A percentile compares a stretch with the other conserved stretches of the same genome.
Conservation (phyloP, 495 filamentous ascomycete species). For the Trichoderma reesei region DNA sequence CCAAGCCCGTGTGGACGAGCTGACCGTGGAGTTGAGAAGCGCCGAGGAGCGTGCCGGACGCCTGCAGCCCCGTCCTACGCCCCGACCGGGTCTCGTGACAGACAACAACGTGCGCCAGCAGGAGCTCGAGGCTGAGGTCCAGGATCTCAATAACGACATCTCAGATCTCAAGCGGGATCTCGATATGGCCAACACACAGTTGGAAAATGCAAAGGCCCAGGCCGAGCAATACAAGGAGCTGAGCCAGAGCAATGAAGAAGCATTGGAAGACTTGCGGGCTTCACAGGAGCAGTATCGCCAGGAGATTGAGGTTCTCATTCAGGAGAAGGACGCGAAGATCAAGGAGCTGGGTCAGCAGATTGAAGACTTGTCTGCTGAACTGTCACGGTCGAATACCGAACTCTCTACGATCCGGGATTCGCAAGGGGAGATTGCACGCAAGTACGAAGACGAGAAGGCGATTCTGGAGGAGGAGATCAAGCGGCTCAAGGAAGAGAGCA, state of each 20-base stretch:
- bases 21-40: conserved; percentile 75
- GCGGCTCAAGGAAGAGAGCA: conserved; percentile 77
- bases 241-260: conserved; percentile 79
- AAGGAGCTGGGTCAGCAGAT: conserved; percentile 69
- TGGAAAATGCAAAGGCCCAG: conserved; percentile 68
- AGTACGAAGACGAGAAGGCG: conserved; percentile 69
- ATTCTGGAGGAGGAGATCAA: conserved; percentile 63
- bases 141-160: conserved; percentile 73
- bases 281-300: conserved; percentile 77
- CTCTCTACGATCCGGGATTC: conserved; percentile 66
- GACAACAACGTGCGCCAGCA: conserved; percentile 19
- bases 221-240: conserved; percentile 85
- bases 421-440: conserved; percentile 61
- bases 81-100: conserved; percentile 36
- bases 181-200: conserved; percentile 61
- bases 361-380: conserved; percentile 71
- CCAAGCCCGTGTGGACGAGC: conserved; percentile 75
- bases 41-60: conserved; percentile 77
- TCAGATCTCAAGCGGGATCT: conserved; percentile 75
- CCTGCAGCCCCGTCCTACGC: conserved; percentile 62
- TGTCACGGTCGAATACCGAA: conserved; percentile 68
- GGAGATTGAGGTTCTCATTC: conserved; percentile 65
- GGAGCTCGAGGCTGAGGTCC: conserved; percentile 57
- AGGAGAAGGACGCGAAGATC: conserved; percentile 66
- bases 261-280: conserved; percentile 65